Conservation (phyloP, 2,329 filamentous ascomycete species). For the Nemania bipapillata region DNA sequence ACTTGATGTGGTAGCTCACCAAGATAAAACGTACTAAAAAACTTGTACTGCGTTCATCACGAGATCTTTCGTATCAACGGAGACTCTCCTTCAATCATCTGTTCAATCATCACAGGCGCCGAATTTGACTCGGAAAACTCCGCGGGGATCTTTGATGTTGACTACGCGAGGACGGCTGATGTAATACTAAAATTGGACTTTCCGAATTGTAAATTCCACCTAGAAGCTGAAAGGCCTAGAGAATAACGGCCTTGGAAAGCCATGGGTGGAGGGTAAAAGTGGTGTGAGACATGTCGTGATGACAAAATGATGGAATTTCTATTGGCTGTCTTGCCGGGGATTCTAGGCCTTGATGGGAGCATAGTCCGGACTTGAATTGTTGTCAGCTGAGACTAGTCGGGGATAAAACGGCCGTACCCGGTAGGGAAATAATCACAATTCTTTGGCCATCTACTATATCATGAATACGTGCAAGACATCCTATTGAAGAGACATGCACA, state of each 20-base stretch:
- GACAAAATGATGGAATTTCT: constrained; percentile 7
- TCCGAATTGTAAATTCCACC: neutral
- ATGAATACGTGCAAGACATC: too few relatives aligned
- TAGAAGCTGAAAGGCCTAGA: constrained; percentile 10
- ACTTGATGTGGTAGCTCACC: too few relatives aligned
- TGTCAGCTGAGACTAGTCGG: neutral
- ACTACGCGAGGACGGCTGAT: too few relatives aligned
- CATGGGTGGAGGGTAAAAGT: constrained; percentile 8
- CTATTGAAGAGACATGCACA: too few relatives aligned
- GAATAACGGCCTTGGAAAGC: neutral
- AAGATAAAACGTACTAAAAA: constrained; percentile 3
- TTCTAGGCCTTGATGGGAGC: neutral
- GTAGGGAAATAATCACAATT: too few relatives aligned
- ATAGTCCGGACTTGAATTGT: constrained; percentile 7
- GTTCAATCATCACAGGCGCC: neutral
- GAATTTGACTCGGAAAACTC: constrained; percentile 11
- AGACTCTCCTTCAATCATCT: constrained; percentile 3
- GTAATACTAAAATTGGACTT: neutral
- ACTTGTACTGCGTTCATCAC: neutral
- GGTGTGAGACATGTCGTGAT: constrained; percentile 13
- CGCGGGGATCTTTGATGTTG: neutral
- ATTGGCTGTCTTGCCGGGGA: constrained; percentile 9
- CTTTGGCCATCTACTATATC: too few relatives aligned
- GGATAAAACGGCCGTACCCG: too few relatives aligned
- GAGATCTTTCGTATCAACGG: neutral